Evolutionary conservation across 768 basidiomycete genomes (phyloP).

Genomic region (Macrolepiota albuminosa): DNA sequence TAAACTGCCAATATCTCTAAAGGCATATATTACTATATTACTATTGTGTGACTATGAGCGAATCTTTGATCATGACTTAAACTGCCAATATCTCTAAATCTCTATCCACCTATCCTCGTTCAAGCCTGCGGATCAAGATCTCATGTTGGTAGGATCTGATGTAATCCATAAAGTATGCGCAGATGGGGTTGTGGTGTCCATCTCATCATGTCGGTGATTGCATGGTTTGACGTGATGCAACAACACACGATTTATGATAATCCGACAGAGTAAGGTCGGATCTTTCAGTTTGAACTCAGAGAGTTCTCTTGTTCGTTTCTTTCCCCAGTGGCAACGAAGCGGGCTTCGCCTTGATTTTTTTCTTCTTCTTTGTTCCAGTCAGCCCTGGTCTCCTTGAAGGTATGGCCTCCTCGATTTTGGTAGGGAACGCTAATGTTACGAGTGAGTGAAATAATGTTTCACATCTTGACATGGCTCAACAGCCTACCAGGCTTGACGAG

Average conservation of each 20-base stretch:
- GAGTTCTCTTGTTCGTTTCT: constrained; percentile 1
- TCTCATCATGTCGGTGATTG: neutral
- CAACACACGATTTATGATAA: neutral
- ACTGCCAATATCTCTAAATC: too few relatives aligned
- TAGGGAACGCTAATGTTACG: neutral
- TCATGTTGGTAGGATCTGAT: too few relatives aligned
- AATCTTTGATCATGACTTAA: too few relatives aligned
- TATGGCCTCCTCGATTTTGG: constrained; percentile 6
- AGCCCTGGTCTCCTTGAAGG: neutral
- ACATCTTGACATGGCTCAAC: neutral
- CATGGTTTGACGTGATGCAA: neutral
- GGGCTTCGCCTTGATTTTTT: constrained; percentile 11
- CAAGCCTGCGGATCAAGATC: too few relatives aligned
- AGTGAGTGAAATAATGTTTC: neutral
- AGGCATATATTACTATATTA: too few relatives aligned
- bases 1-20: too few relatives aligned
- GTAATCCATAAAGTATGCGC: too few relatives aligned
- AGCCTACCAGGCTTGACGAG: neutral
- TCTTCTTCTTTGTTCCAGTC: neutral
- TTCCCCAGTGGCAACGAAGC: constrained; percentile 11
- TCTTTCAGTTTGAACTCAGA: neutral
- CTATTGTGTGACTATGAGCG: too few relatives aligned
- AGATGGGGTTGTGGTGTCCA: too few relatives aligned
- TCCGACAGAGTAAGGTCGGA: neutral
- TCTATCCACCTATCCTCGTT: too few relatives aligned